Conservation (phyloP, 768 basidiomycete species). For the Trametes cinnabarina region DNA sequence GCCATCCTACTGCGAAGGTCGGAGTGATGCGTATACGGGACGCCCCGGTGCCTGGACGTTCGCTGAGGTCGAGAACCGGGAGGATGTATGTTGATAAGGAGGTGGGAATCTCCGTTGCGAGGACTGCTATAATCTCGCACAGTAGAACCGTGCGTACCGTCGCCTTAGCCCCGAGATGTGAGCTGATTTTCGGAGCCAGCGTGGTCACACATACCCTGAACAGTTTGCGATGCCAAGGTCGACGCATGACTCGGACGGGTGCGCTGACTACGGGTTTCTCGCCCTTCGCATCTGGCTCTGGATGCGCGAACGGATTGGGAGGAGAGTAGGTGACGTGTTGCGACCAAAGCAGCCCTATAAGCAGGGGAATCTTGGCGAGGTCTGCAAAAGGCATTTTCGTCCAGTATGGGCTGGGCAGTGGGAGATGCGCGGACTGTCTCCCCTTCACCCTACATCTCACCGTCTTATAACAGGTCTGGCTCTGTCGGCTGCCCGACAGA, state of each 20-base stretch:
- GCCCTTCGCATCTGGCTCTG: not conserved
- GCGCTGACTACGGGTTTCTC: not conserved
- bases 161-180: not conserved
- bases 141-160: not conserved
- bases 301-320: not conserved
- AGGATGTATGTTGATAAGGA: not conserved
- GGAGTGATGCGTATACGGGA: conserved; percentile 8
- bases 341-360: not conserved
- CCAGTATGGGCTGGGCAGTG: too few species aligned
- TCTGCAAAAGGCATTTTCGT: not conserved
- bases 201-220: conserved; percentile 3
- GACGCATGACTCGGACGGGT: not conserved
- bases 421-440: too few species aligned
- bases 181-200: not conserved
- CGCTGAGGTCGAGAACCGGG: not conserved
- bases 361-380: not conserved
- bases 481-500: too few species aligned
- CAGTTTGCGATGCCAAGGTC: not conserved
- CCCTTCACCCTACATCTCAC: too few species aligned
- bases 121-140: not conserved
- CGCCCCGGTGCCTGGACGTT: not conserved
- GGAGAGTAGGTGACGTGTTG: conserved; percentile 5
- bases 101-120: not conserved
- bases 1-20: conserved; percentile 15
- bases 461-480: too few species aligned